phyloP scores from a whole-genome alignment of 148 eudicot genomes.

The Amaranthus palmeri region DNA sequence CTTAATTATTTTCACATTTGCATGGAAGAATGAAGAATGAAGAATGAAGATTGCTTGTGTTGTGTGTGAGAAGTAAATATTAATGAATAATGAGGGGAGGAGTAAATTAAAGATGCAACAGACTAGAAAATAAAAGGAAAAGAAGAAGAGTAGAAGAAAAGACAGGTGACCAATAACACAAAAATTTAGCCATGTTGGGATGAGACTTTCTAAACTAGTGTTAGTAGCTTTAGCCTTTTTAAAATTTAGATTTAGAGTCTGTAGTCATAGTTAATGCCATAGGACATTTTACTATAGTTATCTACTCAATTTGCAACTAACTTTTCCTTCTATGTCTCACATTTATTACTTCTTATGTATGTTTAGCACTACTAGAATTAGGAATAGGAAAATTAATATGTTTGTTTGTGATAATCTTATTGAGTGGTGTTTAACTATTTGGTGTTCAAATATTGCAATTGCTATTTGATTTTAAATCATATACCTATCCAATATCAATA shows the following conservation, averaged over 20 bases:
- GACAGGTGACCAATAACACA: constrained; percentile 19
- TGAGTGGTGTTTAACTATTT: no score
- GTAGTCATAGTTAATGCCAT: neutral
- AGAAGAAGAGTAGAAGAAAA: constrained; percentile 4
- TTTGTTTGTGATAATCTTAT: no score
- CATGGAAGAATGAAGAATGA: constrained; percentile 27
- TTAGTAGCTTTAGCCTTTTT: neutral
- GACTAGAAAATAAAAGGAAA: neutral
- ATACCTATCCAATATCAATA: no score
- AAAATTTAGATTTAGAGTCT: neutral
- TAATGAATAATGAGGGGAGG: no score
- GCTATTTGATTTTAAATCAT: no score
- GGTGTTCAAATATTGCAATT: no score
- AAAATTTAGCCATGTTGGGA: constrained; percentile 1
- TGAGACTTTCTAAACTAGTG: neutral
- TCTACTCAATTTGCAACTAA: no score
- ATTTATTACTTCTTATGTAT: neutral
- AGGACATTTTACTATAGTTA: neutral
- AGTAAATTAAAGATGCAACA: neutral
- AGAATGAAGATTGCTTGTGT: constrained; percentile 9
- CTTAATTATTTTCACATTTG: neutral
- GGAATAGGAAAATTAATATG: no score
- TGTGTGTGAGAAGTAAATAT: constrained; percentile 10
- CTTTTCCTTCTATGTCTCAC: neutral
- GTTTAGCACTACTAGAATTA: neutral